Base-by-base conservation (phyloP, 1,139 yeast genomes). In the Suhomyces guaymorum region DNA sequence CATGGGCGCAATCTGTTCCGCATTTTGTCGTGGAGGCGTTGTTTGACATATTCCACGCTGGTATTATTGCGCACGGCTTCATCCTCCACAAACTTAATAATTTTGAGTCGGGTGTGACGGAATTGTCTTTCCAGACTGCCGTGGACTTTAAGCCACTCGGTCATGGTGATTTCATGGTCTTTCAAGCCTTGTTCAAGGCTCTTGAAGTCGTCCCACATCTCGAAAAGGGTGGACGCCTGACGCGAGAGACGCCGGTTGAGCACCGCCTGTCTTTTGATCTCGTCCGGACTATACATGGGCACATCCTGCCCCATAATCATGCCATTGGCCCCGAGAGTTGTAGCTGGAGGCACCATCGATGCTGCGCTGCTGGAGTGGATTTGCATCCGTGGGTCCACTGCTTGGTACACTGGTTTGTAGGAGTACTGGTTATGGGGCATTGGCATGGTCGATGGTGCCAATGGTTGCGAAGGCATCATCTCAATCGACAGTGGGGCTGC, bases 121-220 rank as follows among this genome's bases (percentile, higher is more conserved):
- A 63, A 61, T 39, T 61, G 67, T 20, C 67, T 40, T 41, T 62
- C 68, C 3, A 63, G 56, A 33, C 57, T 51, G 15, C 68, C 66
- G 35, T 63, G 70, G 3, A 61, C 54, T 38, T 61, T 61, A 12
- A 62, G 41, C 69, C 70, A 62, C 39, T 63, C 69, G 7, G 67
- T 60, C 5, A 57, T 49, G 7, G 64, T 49, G 15, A 63, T 53
- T 30, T 55, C 62, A 36, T 59, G 52, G 21, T 54, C 54, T 26
- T 50, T 51, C 28, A 63, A 47, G 21, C 53, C 63, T 30, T 47
- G 43, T 32, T 63, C 68, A 17, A 62, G 42, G 7, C 58, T 51
- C 35, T 62, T 63, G 39, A 60, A 63, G 39, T 63, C 70, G 38
- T 63, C 65, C 70, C 70, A 63, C 68, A 63, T 61, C 42, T 63